Evolutionary conservation across 192 early-diverging fungal species (phyloP).

Genomic region (Coemansia sp.): DNA sequence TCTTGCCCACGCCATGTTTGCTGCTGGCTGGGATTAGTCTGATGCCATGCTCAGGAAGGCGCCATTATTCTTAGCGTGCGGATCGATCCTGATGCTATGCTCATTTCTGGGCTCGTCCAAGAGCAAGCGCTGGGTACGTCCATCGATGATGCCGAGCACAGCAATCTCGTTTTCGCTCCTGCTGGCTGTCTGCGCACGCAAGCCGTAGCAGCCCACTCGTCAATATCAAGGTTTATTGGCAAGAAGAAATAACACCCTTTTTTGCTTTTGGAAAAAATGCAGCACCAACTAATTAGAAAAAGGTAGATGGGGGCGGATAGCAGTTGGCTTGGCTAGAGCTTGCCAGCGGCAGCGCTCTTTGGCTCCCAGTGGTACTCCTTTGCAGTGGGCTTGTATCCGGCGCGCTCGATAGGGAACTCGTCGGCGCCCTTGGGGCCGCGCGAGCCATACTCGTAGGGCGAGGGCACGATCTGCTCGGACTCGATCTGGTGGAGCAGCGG

Average conservation of each 20-base stretch:
- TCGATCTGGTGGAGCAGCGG: conserved; percentile 92
- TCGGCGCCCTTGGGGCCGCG: conserved; percentile 77
- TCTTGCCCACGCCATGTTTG: background rate
- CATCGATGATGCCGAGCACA: too few species aligned
- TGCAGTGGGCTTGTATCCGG: conserved; percentile 48
- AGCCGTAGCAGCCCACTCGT: too few species aligned
- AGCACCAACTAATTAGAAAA: background rate
- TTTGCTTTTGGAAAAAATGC: background rate
- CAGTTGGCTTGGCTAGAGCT: conserved; percentile 8
- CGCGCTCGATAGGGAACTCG: conserved; percentile 60
- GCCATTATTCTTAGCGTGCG: too few species aligned
- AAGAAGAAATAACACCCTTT: background rate
- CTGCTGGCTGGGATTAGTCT: background rate
- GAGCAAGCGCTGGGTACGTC: too few species aligned
- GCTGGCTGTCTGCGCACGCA: too few species aligned
- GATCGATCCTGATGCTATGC: too few species aligned
- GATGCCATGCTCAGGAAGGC: too few species aligned
- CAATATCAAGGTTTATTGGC: background rate
- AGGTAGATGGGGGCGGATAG: background rate
- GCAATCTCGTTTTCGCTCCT: too few species aligned
- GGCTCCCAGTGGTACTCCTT: conserved; percentile 55
- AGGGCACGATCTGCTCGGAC: conserved; percentile 58
- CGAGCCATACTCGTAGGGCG: conserved; percentile 76
- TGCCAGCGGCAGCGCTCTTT: conserved; percentile 19
- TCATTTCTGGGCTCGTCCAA: too few species aligned